Evolutionary conservation across 116 monocot species (phyloP).

Genomic region (Papilionanthe hybrid): DNA sequence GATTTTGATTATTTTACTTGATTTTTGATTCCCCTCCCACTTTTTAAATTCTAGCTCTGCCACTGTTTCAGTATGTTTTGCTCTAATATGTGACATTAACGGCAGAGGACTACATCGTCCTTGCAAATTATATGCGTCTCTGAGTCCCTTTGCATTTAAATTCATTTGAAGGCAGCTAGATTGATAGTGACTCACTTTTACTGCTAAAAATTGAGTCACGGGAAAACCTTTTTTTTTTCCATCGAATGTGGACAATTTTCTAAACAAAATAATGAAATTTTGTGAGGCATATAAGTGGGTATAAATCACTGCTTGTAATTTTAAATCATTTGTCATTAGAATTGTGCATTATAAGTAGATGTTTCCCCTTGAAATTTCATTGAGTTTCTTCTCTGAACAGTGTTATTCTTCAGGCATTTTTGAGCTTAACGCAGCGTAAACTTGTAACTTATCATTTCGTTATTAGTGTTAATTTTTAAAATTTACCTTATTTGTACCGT

Average conservation of each 20-base stretch:
- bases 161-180: conserved; percentile 1
- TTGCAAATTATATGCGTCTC: background rate
- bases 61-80: no score
- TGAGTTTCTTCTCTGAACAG: background rate
- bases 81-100: no score
- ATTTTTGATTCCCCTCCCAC: no score
- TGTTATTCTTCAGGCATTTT: background rate
- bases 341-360: background rate
- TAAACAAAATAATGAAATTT: background rate
- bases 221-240: background rate
- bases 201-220: background rate
- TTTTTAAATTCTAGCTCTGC: no score
- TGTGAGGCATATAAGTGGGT: background rate
- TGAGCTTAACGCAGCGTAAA: background rate
- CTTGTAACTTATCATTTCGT: background rate
- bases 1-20: no score
- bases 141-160: background rate
- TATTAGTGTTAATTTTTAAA: background rate
- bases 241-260: conserved; percentile 4
- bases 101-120: no score
- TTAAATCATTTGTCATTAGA: background rate
- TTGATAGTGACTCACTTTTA: background rate
- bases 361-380: background rate
- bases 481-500: background rate
- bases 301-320: background rate